Percentiles rank a stretch among this genome's conserved stretches.
Conservation (phyloP, 1,139 yeast species). For the Yarrowia galli region DNA sequence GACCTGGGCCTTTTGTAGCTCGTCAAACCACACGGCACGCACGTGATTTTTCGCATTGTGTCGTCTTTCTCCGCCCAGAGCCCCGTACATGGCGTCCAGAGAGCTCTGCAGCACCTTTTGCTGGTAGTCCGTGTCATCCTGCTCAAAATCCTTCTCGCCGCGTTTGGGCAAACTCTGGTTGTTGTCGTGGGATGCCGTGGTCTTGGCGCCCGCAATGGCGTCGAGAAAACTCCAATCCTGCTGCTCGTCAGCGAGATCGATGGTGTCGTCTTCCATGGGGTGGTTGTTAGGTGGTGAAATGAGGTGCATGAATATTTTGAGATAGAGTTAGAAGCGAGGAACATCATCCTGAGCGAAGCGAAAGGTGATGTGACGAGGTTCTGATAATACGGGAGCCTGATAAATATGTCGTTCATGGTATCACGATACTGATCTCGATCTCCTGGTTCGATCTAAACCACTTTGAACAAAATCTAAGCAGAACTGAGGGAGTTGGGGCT, state of each 20-base stretch:
- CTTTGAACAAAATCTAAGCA: too few species aligned
- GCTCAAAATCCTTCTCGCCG: constrained; percentile 89
- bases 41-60: constrained; percentile 55
- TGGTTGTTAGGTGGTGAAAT: neutral
- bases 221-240: constrained; percentile 71
- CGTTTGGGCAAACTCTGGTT: constrained; percentile 59
- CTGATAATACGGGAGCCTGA: too few species aligned
- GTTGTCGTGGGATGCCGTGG: neutral
- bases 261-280: constrained; percentile 29
- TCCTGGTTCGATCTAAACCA: too few species aligned
- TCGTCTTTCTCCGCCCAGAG: constrained; percentile 66
- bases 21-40: constrained; percentile 58
- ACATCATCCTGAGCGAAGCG: neutral
- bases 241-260: constrained; percentile 64
- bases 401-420: too few species aligned
- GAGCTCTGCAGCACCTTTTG: constrained; percentile 60
- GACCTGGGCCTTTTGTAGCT: constrained; percentile 56
- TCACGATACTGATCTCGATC: neutral
- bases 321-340: neutral
- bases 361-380: too few species aligned
- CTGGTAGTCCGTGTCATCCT: constrained; percentile 77
- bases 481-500: too few species aligned
- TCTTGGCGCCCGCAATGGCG: constrained; percentile 31
- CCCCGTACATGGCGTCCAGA: constrained; percentile 74
- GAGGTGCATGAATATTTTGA: constrained; percentile 23